phyloP scores from a whole-genome alignment of 257 asterid genomes.

The Nicotiana paniculata region DNA sequence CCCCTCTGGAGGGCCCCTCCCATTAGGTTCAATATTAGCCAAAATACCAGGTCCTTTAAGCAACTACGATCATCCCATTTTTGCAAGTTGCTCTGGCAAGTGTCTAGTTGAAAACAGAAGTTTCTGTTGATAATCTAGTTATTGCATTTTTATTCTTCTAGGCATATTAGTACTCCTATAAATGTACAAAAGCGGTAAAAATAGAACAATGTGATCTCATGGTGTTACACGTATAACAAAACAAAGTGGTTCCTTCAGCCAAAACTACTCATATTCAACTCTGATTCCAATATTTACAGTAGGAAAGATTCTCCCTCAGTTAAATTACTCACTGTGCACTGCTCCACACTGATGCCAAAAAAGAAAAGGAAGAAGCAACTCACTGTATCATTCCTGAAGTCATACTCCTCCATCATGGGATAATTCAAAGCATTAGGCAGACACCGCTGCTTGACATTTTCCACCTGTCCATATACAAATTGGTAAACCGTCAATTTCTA shows the following conservation, averaged over 20 bases:
- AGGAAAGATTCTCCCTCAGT: neutral
- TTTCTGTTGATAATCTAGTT: neutral
- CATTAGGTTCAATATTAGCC: neutral
- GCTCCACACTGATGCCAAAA: neutral
- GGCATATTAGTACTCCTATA: neutral
- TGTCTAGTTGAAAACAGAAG: neutral
- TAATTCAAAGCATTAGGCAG: conserved; percentile 61
- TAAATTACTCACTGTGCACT: neutral
- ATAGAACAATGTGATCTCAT: too few species aligned
- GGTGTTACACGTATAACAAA: too few species aligned
- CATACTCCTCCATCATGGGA: conserved; percentile 99
- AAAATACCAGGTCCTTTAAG: neutral
- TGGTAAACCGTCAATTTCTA: neutral
- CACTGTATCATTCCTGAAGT: conserved; percentile 92
- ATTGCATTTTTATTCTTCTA: conserved; percentile 22
- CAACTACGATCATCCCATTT: neutral
- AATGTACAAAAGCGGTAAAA: too few species aligned
- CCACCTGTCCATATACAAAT: conserved; percentile 38
- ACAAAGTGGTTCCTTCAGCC: too few species aligned
- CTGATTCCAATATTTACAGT: too few species aligned
- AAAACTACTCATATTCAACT: neutral
- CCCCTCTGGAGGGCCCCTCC: neutral
- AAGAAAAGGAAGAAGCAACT: conserved; percentile 25
- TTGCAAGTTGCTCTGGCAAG: neutral
- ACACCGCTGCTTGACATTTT: conserved; percentile 84